Evolutionary conservation across 805 yeast species (phyloP).

Genomic region (Clavispora phyllophila): DNA sequence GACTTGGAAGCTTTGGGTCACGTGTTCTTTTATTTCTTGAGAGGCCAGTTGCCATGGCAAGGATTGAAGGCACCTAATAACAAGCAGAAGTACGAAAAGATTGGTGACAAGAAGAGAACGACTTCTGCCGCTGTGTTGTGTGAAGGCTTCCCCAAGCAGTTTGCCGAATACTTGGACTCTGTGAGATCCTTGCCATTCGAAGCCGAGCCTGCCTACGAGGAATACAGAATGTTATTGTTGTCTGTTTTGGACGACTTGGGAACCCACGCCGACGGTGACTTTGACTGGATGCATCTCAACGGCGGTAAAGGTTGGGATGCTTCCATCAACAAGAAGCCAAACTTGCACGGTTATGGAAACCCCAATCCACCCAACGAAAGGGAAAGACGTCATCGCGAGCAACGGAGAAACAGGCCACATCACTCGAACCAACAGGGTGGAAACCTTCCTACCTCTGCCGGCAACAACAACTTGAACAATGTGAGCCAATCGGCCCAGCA

Average conservation of each 20-base stretch:
- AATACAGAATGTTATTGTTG: constrained; percentile 56
- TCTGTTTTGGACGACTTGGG: constrained; percentile 54
- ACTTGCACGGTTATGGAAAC: constrained; percentile 77
- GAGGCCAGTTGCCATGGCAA: constrained; percentile 98
- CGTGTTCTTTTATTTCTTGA: constrained; percentile 87
- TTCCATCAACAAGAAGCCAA: constrained; percentile 67
- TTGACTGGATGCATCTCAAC: constrained; percentile 79
- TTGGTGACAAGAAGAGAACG: constrained; percentile 90
- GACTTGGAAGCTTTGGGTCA: constrained; percentile 94
- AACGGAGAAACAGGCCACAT: constrained; percentile 40
- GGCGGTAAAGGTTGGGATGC: constrained; percentile 83
- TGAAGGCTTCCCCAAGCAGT: constrained; percentile 66
- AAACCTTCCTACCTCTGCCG: constrained; percentile 11
- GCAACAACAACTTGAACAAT: constrained; percentile 18
- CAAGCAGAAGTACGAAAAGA: constrained; percentile 94
- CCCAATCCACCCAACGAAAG: constrained; percentile 54
- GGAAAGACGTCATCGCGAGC: constrained; percentile 43
- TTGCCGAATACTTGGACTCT: constrained; percentile 66
- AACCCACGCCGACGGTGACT: constrained; percentile 58
- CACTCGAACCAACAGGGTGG: constrained; percentile 13
- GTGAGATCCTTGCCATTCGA: constrained; percentile 70
- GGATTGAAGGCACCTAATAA: constrained; percentile 95
- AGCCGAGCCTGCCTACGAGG: constrained; percentile 74
- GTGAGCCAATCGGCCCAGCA: constrained; percentile 16
- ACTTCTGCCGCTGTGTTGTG: constrained; percentile 83